Evolutionary conservation across 1,284 basidiomycete genomes (phyloP), one percentile per base, ranked within the genome.

Genomic region (Trichosporon asahii): DNA sequence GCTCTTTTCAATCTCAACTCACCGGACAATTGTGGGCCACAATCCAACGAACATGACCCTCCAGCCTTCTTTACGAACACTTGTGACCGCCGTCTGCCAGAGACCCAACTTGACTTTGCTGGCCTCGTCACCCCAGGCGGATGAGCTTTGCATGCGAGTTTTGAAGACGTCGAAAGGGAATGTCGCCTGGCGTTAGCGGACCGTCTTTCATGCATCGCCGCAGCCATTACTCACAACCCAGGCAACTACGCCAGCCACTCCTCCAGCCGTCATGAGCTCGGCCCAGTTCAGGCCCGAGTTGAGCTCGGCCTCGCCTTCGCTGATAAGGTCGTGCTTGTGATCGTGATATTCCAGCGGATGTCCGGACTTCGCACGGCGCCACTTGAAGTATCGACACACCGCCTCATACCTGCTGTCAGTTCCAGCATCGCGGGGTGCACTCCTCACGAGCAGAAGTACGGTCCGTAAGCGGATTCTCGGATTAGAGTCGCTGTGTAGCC

Each of bases 111-210:
- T 69, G 67, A 25, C 76, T 33, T 33, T 33, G 7, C 23, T 66
- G 88, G 87, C 0, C 89, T 89, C 57, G 70, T 88, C 88, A 73
- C 57, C 84, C 76, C 8, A 87, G 88, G 37, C 86, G 87, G 18
- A 86, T 83, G 79, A 89, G 21, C 75, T 88, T 80, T 95, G 93
- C 76, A 94, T 88, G 1, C 92, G 88, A 6, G 93, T 94, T 84
- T 95, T 95, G 74, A 94, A 86, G 5, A 94, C 90, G 77, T 95
- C 93, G 68, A 94, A 85, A 0, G 91, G 91, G 82, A 95, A 94
- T 0, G 92, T 94, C 1, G 85, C 86, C 80, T 83, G 70, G 40
- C 15, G 40, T 44, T 44, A 44, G 15, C 40, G n/a, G n/a, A n/a
- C n/a, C n/a, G n/a, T n/a, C n/a, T n/a, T n/a, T n/a, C n/a, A n/a